Percentiles rank a stretch among this genome's conserved stretches.
Conservation (phyloP, 75 land plant species). For the Chamaecyparis obtusa region DNA sequence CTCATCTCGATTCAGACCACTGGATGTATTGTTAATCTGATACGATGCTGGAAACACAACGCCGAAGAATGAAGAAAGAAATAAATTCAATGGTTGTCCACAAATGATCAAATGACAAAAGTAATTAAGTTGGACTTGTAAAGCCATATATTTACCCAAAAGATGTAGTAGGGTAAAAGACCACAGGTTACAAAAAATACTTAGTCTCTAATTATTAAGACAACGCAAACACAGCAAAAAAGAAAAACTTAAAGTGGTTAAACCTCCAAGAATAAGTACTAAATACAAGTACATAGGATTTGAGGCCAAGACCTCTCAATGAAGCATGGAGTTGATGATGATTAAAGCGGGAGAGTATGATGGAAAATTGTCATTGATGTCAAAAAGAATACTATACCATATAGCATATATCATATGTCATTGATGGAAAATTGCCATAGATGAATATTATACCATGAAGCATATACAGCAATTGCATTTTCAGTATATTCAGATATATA, state of each 20-base stretch:
- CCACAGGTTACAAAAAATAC: not conserved
- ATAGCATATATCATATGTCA: too few species aligned
- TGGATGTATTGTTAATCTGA: not conserved
- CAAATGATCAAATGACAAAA: not conserved
- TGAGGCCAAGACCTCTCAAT: not conserved
- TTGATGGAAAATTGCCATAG: too few species aligned
- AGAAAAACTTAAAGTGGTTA: too few species aligned
- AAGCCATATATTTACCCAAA: not conserved
- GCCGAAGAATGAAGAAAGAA: not conserved
- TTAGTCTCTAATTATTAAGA: too few species aligned
- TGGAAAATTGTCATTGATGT: too few species aligned
- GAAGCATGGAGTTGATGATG: not conserved
- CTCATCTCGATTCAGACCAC: too few species aligned
- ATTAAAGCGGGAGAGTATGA: not conserved
- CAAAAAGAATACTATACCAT: too few species aligned
- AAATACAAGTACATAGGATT: not conserved
- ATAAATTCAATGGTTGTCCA: not conserved
- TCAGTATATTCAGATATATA: too few species aligned
- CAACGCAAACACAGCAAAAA: too few species aligned
- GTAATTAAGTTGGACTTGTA: not conserved
- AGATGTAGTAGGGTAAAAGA: not conserved
- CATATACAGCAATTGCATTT: too few species aligned
- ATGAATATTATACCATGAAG: too few species aligned
- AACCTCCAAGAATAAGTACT: not conserved
- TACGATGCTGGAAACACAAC: not conserved